These are phyloP conservation scores for Penicillium paneum DNA, from an alignment of 2,329 filamentous ascomycete genomes.

Conservation along the genomic window DNA sequence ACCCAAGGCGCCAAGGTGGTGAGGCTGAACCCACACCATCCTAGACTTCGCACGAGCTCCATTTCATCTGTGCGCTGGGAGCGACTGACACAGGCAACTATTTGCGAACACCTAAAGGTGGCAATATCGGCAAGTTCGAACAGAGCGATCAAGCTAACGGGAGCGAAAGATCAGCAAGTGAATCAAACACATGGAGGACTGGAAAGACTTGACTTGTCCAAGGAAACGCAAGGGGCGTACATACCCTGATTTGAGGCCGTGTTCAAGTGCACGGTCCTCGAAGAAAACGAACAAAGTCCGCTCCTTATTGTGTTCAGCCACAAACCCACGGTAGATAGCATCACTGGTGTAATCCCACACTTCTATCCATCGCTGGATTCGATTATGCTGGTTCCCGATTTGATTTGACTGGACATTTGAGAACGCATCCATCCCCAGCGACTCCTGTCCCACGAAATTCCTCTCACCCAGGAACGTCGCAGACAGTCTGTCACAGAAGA, in stretches of 20 bases:
- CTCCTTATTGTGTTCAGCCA: conserved; percentile 66
- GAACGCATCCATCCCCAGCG: conserved; percentile 78
- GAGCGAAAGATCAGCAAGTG: conserved; percentile 1
- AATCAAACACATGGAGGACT: neutral
- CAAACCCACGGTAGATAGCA: conserved; percentile 80
- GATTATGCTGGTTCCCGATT: conserved; percentile 21
- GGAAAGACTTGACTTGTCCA: neutral
- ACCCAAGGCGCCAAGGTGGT: conserved; percentile 75
- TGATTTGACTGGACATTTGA: conserved; percentile 31
- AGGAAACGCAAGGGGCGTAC: conserved; percentile 35
- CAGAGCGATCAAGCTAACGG: conserved; percentile 72
- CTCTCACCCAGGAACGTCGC: conserved; percentile 95
- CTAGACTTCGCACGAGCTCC: conserved; percentile 71
- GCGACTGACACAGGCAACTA: conserved; percentile 80
- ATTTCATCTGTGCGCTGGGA: conserved; percentile 60
- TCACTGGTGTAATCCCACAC: conserved; percentile 74
- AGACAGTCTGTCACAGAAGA: conserved; percentile 96
- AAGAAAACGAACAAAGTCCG: conserved; percentile 87
- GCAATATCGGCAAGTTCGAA: conserved; percentile 81
- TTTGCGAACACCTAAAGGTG: conserved; percentile 67
- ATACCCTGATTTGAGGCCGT: conserved; percentile 84
- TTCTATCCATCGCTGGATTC: conserved; percentile 38
- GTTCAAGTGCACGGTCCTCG: conserved; percentile 66
- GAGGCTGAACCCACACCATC: conserved; percentile 90
- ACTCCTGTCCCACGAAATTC: conserved; percentile 71